Base-by-base conservation (phyloP, 2,329 filamentous ascomycete species). In the Fusarium tanahbumbuense region DNA sequence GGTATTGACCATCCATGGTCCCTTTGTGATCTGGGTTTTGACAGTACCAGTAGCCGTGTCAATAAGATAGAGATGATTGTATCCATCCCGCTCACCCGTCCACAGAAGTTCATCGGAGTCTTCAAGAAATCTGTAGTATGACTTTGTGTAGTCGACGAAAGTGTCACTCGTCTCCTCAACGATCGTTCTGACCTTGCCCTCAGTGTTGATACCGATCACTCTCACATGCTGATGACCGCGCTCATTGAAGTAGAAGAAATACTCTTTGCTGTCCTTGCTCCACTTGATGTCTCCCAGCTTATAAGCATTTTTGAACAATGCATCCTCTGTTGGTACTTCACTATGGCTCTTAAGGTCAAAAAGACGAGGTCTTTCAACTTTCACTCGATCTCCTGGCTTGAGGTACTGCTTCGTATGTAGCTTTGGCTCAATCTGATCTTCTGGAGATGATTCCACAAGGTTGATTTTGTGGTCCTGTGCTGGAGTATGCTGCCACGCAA, bases 31-130 rank as follows among this genome's bases (percentile, higher is more conserved):
- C 44, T 76, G 76, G 1, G 40, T 59, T 7, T 75, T 70, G 16
- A 72, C 54, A 11, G 67, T 60, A 6, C 66, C 71, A 7, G 46
- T 57, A 3, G 20, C 7, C 5, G 68, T 28, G 27, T 73, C 63
- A 11, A 73, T 25, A 5, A 78, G 73, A 30, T 78, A 78, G 2
- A 78, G 52, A 20, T 78, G 76, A 9, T 74, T 75, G 55, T 72
- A 72, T 16, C 76, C 75, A 30, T 77, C 72, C 8, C 76, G 65
- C 37, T 78, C 77, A 16, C 75, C 76, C 1, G 67, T 40, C 76
- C 76, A 78, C 5, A 78, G 56, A 28, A 78, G 59, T 32, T 78
- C 75, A 7, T 70, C 25, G 1, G 55, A 52, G 5, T 59, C 45
- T 25, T 55, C 18, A 3, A 70, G 52, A 2, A 70, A 12, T 32